phyloP scores from a whole-genome alignment of 257 asterid genomes.

The Sherardia arvensis region DNA sequence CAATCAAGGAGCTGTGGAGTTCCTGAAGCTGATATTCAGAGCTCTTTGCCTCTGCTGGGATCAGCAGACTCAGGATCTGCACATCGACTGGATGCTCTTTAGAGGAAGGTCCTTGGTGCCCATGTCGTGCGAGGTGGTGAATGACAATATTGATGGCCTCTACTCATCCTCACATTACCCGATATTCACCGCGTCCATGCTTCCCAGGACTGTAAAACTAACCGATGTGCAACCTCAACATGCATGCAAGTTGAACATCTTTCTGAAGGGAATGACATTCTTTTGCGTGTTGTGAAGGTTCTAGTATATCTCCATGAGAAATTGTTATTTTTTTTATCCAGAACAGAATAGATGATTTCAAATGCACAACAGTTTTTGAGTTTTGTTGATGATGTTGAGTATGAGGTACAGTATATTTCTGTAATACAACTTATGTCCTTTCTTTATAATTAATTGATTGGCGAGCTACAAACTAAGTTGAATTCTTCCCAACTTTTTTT shows the following conservation, averaged over 20 bases:
- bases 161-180: slow-evolving; percentile 94
- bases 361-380: background rate
- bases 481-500: too few relatives aligned
- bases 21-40: slow-evolving; percentile 70
- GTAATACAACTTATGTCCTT: background rate
- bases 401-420: background rate
- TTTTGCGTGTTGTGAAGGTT: background rate
- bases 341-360: too few relatives aligned
- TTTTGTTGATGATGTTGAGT: slow-evolving; percentile 3
- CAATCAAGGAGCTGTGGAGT: slow-evolving; percentile 83
- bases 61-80: slow-evolving; percentile 96
- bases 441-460: too few relatives aligned
- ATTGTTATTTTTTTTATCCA: background rate
- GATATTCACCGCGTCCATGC: slow-evolving; percentile 74
- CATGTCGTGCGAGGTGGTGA: slow-evolving; percentile 80
- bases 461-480: too few relatives aligned
- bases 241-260: slow-evolving; percentile 19
- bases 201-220: slow-evolving; percentile 72
- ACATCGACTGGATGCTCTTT: slow-evolving; percentile 91
- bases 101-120: slow-evolving; percentile 82
- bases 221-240: slow-evolving; percentile 51
- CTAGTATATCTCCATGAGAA: background rate
- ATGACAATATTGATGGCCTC: slow-evolving; percentile 78
- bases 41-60: slow-evolving; percentile 99
- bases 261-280: background rate